A percentile compares a stretch with the other conserved stretches of the same genome.
These are phyloP conservation scores for Pleurotus salmoneostramineus DNA, from an alignment of 768 basidiomycete species.

Conservation along the genomic window DNA sequence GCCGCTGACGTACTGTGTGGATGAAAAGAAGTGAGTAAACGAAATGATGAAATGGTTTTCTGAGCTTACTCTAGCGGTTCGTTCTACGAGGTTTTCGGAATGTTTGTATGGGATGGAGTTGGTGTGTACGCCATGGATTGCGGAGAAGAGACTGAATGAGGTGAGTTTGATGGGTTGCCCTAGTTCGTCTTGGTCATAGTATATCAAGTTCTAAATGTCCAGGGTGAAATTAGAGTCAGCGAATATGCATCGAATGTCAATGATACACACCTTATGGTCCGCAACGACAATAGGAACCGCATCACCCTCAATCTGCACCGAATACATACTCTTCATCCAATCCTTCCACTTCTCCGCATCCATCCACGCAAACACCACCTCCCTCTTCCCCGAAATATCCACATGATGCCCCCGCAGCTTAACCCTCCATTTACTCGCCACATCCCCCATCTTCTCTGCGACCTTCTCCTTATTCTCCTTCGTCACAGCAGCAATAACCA, in stretches of 20 bases:
- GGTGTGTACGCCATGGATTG: slow-evolving; percentile 62
- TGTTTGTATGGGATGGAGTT: slow-evolving; percentile 49
- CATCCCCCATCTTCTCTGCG: slow-evolving; percentile 40
- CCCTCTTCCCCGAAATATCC: slow-evolving; percentile 32
- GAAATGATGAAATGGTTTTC: background rate
- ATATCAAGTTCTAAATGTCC: slow-evolving; percentile 54
- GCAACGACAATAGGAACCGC: slow-evolving; percentile 62
- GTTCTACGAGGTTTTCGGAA: slow-evolving; percentile 70
- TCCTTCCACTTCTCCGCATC: slow-evolving; percentile 78
- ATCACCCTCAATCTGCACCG: slow-evolving; percentile 36
- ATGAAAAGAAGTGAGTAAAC: background rate
- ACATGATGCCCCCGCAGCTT: slow-evolving; percentile 35
- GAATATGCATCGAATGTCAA: background rate
- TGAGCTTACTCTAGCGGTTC: slow-evolving; percentile 49
- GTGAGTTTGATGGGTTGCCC: slow-evolving; percentile 56
- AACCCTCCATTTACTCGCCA: slow-evolving; percentile 59
- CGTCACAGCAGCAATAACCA: slow-evolving; percentile 66
- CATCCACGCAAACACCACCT: slow-evolving; percentile 88
- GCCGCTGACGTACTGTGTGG: slow-evolving; percentile 34
- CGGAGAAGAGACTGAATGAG: slow-evolving; percentile 51
- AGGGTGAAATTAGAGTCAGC: background rate
- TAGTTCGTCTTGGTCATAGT: slow-evolving; percentile 66
- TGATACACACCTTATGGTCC: slow-evolving; percentile 65
- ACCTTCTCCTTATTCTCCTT: slow-evolving; percentile 33
- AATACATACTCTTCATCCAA: slow-evolving; percentile 94